Evolutionary conservation across 441 rosid genomes (phyloP).

Genomic region (Euphorbia celastroides): DNA sequence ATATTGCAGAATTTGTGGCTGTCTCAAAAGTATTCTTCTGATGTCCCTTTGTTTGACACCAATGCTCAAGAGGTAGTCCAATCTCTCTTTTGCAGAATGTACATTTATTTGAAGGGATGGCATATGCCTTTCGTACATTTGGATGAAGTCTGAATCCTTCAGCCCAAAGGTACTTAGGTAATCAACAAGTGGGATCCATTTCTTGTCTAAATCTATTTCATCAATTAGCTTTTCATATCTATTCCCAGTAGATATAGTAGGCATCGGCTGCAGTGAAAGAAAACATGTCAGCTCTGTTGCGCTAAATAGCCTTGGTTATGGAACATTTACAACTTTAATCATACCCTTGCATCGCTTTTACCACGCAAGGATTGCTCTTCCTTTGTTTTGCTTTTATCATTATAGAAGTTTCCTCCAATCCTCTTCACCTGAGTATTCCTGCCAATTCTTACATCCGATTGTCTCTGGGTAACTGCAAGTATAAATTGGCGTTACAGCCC

Average conservation of each 20-base stretch:
- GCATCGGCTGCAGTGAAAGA: slow-evolving; percentile 37
- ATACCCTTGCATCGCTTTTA: slow-evolving; percentile 48
- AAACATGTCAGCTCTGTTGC: slow-evolving; percentile 6
- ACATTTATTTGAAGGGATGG: slow-evolving; percentile 74
- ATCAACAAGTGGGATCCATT: slow-evolving; percentile 85
- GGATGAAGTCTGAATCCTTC: slow-evolving; percentile 77
- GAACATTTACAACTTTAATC: slow-evolving; percentile 7
- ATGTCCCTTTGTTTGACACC: slow-evolving; percentile 88
- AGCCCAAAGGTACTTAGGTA: slow-evolving; percentile 73
- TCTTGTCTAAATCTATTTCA: slow-evolving; percentile 65
- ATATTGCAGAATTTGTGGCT: slow-evolving; percentile 82
- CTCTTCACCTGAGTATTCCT: slow-evolving; percentile 26
- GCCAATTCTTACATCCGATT: slow-evolving; percentile 24
- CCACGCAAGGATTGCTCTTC: slow-evolving; percentile 30
- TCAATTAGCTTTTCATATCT: slow-evolving; percentile 54
- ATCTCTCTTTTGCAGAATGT: slow-evolving; percentile 69
- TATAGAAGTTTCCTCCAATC: slow-evolving; percentile 16
- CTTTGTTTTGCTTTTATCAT: slow-evolving; percentile 19
- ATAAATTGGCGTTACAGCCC: slow-evolving; percentile 18
- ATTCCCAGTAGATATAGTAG: slow-evolving; percentile 31
- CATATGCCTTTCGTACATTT: slow-evolving; percentile 88
- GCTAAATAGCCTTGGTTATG: neutral
- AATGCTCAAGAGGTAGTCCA: slow-evolving; percentile 73
- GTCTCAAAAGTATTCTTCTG: slow-evolving; percentile 79
- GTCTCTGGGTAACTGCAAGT: slow-evolving; percentile 40